phyloP scores from a whole-genome alignment of 176 grass and related monocot species.

The Raddia guianensis region DNA sequence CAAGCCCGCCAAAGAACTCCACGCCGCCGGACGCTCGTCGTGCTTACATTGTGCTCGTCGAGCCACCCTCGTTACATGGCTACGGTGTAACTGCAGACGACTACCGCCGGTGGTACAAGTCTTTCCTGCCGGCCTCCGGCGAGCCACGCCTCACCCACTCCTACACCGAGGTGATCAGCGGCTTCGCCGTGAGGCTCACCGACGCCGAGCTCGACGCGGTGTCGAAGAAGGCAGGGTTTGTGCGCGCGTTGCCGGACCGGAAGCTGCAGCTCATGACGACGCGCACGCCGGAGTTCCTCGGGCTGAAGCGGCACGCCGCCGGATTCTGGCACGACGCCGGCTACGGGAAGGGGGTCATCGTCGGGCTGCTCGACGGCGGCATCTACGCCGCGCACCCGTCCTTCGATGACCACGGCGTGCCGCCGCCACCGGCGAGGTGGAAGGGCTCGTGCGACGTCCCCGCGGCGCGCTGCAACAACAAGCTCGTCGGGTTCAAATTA shows the following conservation, averaged over 20 bases:
- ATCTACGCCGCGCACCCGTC: slow-evolving; percentile 39
- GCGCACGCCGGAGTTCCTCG: slow-evolving; percentile 47
- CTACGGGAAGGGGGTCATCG: slow-evolving; percentile 46
- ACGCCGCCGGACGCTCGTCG: not conserved
- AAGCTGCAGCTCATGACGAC: slow-evolving; percentile 44
- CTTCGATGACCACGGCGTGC: slow-evolving; percentile 23
- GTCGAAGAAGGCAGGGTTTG: slow-evolving; percentile 31
- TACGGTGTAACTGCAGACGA: not conserved
- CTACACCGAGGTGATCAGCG: slow-evolving; percentile 43
- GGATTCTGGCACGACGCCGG: slow-evolving; percentile 30
- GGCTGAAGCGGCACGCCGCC: not conserved
- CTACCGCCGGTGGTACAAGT: slow-evolving; percentile 32
- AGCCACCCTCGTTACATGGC: not conserved
- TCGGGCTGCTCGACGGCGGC: slow-evolving; percentile 59
- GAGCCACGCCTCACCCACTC: slow-evolving; percentile 45
- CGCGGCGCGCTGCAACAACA: slow-evolving; percentile 44
- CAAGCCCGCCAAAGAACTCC: not conserved
- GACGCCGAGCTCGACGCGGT: slow-evolving; percentile 33
- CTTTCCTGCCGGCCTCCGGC: slow-evolving; percentile 39
- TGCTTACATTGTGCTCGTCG: slow-evolving; percentile 33
- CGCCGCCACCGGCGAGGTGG: slow-evolving; percentile 17
- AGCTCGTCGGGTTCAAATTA: slow-evolving; percentile 40
- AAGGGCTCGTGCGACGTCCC: slow-evolving; percentile 33
- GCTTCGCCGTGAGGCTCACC: slow-evolving; percentile 47
- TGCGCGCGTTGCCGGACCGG: slow-evolving; percentile 30